Evolutionary conservation across 441 rosid species (phyloP), one percentile per base, ranked within the genome.

Genomic region (Populus hybrid): DNA sequence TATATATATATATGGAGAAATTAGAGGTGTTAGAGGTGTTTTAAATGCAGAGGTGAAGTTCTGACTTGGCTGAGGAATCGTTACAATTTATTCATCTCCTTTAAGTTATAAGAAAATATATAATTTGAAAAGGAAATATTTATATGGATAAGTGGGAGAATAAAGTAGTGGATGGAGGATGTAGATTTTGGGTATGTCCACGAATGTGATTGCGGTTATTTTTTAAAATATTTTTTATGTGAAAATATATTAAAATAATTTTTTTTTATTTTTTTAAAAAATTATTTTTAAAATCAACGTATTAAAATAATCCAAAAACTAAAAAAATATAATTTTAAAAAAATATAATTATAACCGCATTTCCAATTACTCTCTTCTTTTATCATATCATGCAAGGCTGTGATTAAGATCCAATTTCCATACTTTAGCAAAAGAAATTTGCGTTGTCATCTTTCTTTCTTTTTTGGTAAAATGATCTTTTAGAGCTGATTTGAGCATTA

Each of bases 161-260:
- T 79, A 81, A 75, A 75, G 78, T 53, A 77, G 75, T 77, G 82
- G 80, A 80, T 40, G 77, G 79, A 28, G 79, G 46, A 68, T 74
- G 28, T 16, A 71, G 28, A 26, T 1, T 26, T 26, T 0, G 2
- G 2, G 28, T 0, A 26, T 26, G 0, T 26, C 0, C 2, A 2
- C 1, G 28, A 59, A 42, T 26, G 26, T 1, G 0, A 2, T 26
- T 26, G 2, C 0, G 73, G 40, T 73, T 64, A 65, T 57, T 66
- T 59, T 69, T 30, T 11, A 6, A 34, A 6, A 1, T 1, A 2
- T 26, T 26, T 1, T 26, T 26, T 1, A 1, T 26, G 0, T 0
- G 0, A 2, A 26, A 26, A 26, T 26, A 1, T 26, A 26, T 26
- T 26, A 26, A 26, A 26, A 26, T 26, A 26, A 26, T 26, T 26